A percentile compares a stretch with the other conserved stretches of the same genome.
These are phyloP conservation scores for Scheffersomyces segobiensis DNA, from an alignment of 1,139 yeast genomes.

Conservation along the genomic window DNA sequence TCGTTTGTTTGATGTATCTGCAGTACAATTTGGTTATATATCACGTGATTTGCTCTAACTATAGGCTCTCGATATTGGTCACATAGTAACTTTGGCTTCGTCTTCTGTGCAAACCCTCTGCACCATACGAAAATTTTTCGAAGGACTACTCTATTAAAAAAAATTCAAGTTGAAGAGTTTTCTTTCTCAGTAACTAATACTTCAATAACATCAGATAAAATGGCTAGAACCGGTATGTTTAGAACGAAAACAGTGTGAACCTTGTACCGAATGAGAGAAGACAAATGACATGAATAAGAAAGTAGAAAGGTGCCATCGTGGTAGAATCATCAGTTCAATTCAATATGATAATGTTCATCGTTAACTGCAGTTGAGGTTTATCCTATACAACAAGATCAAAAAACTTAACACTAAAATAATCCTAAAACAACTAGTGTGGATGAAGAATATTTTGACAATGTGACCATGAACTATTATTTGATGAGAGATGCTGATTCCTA, in stretches of 20 bases:
- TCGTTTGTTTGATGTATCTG: not conserved
- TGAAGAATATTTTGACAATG: not conserved
- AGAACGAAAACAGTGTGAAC: not conserved
- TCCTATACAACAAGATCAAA: not conserved
- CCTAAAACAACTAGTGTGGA: not conserved
- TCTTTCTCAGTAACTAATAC: constrained; percentile 8
- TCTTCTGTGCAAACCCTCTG: not conserved
- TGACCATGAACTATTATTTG: not conserved
- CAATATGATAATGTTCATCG: not conserved
- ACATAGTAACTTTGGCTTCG: not conserved
- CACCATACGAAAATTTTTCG: not conserved
- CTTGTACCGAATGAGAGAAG: not conserved
- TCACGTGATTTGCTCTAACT: not conserved
- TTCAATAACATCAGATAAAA: constrained; percentile 23
- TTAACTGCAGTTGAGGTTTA: not conserved
- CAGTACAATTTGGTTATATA: not conserved
- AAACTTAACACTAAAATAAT: no score
- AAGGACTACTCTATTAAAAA: not conserved
- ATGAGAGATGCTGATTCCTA: not conserved
- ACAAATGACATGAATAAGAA: constrained; percentile 1
- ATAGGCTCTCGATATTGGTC: not conserved
- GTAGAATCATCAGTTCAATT: not conserved
- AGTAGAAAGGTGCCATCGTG: not conserved
- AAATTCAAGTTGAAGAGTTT: constrained; percentile 10
- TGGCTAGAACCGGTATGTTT: constrained; percentile 69